Evolutionary conservation across 1,284 basidiomycete species (phyloP).

Genomic region (Boletellus deceptivus): DNA sequence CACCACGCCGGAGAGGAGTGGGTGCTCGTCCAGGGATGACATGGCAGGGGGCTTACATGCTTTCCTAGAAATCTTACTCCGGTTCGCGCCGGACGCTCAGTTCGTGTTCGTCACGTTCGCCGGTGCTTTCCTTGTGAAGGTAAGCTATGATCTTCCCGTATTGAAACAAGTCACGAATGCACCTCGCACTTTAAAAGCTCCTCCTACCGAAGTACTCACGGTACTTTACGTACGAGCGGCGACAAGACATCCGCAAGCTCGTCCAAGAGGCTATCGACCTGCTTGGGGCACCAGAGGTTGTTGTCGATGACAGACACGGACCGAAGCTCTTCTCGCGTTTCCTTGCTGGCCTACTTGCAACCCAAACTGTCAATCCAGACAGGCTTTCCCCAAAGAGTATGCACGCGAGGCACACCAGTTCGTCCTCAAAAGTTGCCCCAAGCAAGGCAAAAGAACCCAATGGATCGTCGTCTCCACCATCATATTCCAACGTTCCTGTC

Average conservation of each 20-base stretch:
- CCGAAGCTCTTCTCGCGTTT: slow-evolving; percentile 75
- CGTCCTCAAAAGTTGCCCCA: slow-evolving; percentile 6
- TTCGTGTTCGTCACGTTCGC: slow-evolving; percentile 85
- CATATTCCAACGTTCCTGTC: slow-evolving; percentile 2
- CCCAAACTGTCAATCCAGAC: slow-evolving; percentile 48
- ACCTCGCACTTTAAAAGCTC: slow-evolving; percentile 41
- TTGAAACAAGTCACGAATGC: not conserved
- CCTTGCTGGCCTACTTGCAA: slow-evolving; percentile 63
- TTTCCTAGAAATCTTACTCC: slow-evolving; percentile 52
- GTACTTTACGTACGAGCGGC: slow-evolving; percentile 54
- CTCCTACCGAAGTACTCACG: slow-evolving; percentile 69
- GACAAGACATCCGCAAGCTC: slow-evolving; percentile 56
- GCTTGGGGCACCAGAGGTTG: slow-evolving; percentile 61
- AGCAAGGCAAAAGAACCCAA: slow-evolving; percentile 13
- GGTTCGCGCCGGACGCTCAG: slow-evolving; percentile 80
- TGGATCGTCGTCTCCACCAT: slow-evolving; percentile 10
- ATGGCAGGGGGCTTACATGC: slow-evolving; percentile 3
- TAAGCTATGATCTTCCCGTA: slow-evolving; percentile 24
- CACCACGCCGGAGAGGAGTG: slow-evolving; percentile 54
- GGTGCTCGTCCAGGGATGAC: slow-evolving; percentile 20
- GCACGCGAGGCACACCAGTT: not conserved
- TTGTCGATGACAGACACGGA: slow-evolving; percentile 72
- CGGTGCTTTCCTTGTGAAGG: slow-evolving; percentile 77
- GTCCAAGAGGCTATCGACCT: slow-evolving; percentile 67
- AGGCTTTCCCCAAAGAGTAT: slow-evolving; percentile 23